Base-by-base conservation (phyloP, 371 early-diverging fungal species). In the Mortierella sp. region DNA sequence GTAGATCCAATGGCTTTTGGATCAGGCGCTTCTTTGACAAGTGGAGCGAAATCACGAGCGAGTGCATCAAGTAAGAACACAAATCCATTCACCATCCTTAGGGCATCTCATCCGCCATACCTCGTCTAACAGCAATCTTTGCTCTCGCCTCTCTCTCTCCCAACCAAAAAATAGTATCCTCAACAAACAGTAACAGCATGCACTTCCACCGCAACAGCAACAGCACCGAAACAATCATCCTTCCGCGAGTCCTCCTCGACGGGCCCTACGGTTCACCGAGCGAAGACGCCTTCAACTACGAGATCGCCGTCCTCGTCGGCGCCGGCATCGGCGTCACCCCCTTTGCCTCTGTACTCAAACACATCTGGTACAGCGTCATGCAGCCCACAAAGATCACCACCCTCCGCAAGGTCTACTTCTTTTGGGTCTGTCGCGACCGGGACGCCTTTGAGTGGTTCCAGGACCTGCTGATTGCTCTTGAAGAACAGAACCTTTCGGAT, bases 301-400 rank as follows among this genome's bases (percentile, higher is more conserved):
- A 95, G 76, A 92, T 90, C 2, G 88, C 92, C 2, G 88, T 96
- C 58, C 87, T 95, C 31, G 93, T 95, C 65, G 94, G 94, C 10
- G 94, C 95, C 0, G 95, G 94, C n/a, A 94, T 94, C 48, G 95
- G 95, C 37, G 92, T 93, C 34, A 94, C 94, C 9, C 94, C 94
- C 1, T 94, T 93, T 76, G 91, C 91, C 16, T 89, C 89, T 48
- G 90, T 94, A 65, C 83, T 94, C 43, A 93, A 94, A 61, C 89
- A 91, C 43, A 90, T 94, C 66, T 90, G 89, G 89, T 90, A 88
- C 61, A 76, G 85, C 68, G 86, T 86, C 48, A 83, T 86, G 22
- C 83, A 85, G 24, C 76, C 79, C 19, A 81, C 76, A 45, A 88
- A 87, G 61, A 74, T 77, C 66, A 79, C 84, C 31, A 72, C 79